Evolutionary conservation across 163 green algal genomes (phyloP), one percentile per base, ranked within the genome.

Genomic region (Picocystis sp.): DNA sequence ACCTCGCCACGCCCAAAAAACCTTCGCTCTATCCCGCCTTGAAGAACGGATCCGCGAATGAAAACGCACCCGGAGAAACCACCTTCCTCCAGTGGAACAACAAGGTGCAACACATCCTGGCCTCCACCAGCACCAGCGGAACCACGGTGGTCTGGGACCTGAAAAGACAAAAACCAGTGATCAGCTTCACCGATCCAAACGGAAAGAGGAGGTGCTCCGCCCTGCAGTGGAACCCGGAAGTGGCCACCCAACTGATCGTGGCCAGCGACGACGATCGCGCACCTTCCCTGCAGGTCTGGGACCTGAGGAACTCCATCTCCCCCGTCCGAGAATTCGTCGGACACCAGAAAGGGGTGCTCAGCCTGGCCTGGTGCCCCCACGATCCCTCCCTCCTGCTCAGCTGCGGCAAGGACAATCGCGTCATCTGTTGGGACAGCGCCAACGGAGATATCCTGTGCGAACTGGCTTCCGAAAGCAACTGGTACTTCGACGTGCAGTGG

Each of bases 51-150:
- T 57, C 38, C 17, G 22, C 56, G 1, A 55, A 43, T 5, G 50
- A 53, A n/a, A 63, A 52, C 14, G 56, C 35, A 11, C 58, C 55
- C 2, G 65, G 65, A 1, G 84, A 93, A 56, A 84, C 95, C 33
- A 83, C 77, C 0, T 76, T 73, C 59, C 69, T 96, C 11, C 63
- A 73, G 1, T 98, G 89, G 89, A 97, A 98, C 71, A 57, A 55
- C 45, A 93, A 92, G 63, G 86, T 95, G 41, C 78, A 91, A 59
- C 82, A 95, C 64, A 95, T 98, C 54, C 67, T 98, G 54, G 89
- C 82, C 9, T 89, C 82, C 25, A 83, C 73, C 45, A 62, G 59
- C 5, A 77, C 58, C 51, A 76, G 69, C 35, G 89, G 87, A 15
- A 78, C 69, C 15, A 83, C 85, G 5, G 79, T 92, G 19, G 80